Evolutionary conservation across 768 basidiomycete species (phyloP).

Genomic region (Hebeloma cylindrosporum): DNA sequence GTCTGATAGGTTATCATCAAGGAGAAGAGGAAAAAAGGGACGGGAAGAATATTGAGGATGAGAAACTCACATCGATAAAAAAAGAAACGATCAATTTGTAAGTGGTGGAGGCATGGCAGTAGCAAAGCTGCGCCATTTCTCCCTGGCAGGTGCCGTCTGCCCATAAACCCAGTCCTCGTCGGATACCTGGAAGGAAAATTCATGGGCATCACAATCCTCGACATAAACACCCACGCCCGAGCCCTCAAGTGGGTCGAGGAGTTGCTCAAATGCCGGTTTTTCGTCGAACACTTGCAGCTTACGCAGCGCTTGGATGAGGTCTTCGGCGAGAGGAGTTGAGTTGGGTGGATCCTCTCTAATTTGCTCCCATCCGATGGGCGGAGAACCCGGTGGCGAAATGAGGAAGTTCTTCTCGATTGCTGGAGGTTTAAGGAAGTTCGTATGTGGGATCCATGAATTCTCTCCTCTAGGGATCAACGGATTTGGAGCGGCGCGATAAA

Average conservation of each 20-base stretch:
- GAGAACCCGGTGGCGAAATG: constrained; percentile 96
- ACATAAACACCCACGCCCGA: constrained; percentile 78
- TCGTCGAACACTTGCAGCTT: constrained; percentile 59
- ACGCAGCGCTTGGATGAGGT: constrained; percentile 78
- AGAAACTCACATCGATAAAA: constrained; percentile 13
- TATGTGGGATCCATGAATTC: constrained; percentile 35
- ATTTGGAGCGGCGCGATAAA: constrained; percentile 73
- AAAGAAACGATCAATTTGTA: constrained; percentile 25
- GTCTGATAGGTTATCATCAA: constrained; percentile 75
- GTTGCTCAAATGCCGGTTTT: constrained; percentile 46
- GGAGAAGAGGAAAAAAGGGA: constrained; percentile 17
- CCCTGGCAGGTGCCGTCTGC: constrained; percentile 49
- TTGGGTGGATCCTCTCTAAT: constrained; percentile 92
- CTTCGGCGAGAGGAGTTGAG: constrained; percentile 75
- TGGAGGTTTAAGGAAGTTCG: constrained; percentile 75
- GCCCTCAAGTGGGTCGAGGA: constrained; percentile 68
- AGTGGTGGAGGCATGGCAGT: constrained; percentile 58
- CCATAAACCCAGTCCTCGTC: constrained; percentile 69
- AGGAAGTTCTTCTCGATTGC: constrained; percentile 89
- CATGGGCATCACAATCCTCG: constrained; percentile 61
- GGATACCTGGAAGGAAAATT: constrained; percentile 37
- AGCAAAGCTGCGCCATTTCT: constrained; percentile 50
- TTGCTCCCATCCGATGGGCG: constrained; percentile 96
- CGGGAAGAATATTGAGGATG: not conserved
- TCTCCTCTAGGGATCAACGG: constrained; percentile 46